Evolutionary conservation across 768 basidiomycete species (phyloP).

Genomic region (Pluteus cervinus): DNA sequence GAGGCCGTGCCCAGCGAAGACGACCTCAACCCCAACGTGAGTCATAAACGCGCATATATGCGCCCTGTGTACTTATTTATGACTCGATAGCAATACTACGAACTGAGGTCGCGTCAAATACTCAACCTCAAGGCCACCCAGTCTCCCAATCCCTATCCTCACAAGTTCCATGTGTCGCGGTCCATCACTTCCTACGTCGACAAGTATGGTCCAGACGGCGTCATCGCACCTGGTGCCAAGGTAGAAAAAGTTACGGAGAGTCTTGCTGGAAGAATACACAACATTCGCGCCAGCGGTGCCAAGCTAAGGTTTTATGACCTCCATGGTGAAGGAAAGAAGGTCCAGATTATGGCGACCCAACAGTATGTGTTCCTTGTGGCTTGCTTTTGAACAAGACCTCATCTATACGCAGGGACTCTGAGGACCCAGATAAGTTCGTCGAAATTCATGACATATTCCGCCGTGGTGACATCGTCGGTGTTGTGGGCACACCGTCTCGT

Average conservation of each 20-base stretch:
- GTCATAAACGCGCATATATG: slow-evolving; percentile 22
- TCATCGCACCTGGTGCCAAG: slow-evolving; percentile 62
- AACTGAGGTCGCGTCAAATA: slow-evolving; percentile 86
- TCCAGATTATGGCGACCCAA: slow-evolving; percentile 91
- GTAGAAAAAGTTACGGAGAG: slow-evolving; percentile 51
- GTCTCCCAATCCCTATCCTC: slow-evolving; percentile 92
- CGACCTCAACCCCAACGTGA: slow-evolving; percentile 86
- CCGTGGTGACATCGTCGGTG: slow-evolving; percentile 95
- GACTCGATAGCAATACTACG: slow-evolving; percentile 87
- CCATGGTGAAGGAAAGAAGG: slow-evolving; percentile 85
- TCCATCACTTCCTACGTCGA: slow-evolving; percentile 73
- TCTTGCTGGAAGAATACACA: slow-evolving; percentile 89
- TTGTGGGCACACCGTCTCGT: slow-evolving; percentile 81
- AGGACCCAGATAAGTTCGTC: slow-evolving; percentile 58
- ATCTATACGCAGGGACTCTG: slow-evolving; percentile 45
- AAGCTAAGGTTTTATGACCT: slow-evolving; percentile 95
- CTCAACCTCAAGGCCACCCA: slow-evolving; percentile 79
- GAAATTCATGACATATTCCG: slow-evolving; percentile 80
- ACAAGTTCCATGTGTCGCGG: slow-evolving; percentile 91
- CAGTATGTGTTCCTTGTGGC: slow-evolving; percentile 43
- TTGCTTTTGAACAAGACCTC: slow-evolving; percentile 1
- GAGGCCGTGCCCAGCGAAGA: slow-evolving; percentile 59
- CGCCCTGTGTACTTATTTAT: slow-evolving; percentile 3
- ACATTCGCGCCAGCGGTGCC: slow-evolving; percentile 73
- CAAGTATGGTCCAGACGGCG: slow-evolving; percentile 67